These are phyloP conservation scores for Microcera coccophila DNA, from an alignment of 2,329 filamentous ascomycete species.

Conservation along the genomic window DNA sequence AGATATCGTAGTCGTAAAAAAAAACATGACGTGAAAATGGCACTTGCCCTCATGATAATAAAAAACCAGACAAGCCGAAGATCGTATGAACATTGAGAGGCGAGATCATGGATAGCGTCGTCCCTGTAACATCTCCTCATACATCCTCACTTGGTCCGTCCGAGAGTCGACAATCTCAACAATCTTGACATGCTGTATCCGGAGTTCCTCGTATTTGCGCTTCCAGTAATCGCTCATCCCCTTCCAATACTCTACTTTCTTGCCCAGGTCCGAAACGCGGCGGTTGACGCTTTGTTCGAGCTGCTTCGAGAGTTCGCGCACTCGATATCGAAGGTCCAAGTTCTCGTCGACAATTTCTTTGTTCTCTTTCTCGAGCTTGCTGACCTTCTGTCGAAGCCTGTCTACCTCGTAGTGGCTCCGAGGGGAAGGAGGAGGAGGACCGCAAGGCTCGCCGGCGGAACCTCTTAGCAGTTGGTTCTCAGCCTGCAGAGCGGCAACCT, in stretches of 20 bases:
- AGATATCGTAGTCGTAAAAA: background rate
- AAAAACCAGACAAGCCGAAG: background rate
- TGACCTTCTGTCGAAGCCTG: constrained; percentile 32
- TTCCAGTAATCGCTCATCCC: constrained; percentile 31
- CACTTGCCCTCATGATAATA: background rate
- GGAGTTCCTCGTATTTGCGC: constrained; percentile 26
- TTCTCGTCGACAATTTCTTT: constrained; percentile 35
- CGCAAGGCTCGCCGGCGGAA: constrained; percentile 33
- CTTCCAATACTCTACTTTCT: constrained; percentile 35
- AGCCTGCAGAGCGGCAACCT: constrained; percentile 33
- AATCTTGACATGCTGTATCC: constrained; percentile 27
- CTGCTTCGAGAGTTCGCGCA: constrained; percentile 35
- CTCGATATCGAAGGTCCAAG: constrained; percentile 30
- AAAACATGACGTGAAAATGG: background rate
- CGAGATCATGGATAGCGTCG: constrained; percentile 13
- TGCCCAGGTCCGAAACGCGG: constrained; percentile 31
- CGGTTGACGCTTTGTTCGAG: constrained; percentile 29
- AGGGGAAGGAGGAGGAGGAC: constrained; percentile 19
- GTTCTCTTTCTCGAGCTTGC: constrained; percentile 37
- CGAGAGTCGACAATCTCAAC: constrained; percentile 28
- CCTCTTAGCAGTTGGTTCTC: constrained; percentile 40
- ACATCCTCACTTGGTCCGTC: constrained; percentile 31
- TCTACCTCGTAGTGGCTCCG: constrained; percentile 32
- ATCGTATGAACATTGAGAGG: background rate
- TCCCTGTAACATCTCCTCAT: constrained; percentile 34